Evolutionary conservation across 768 basidiomycete species (phyloP).

Genomic region (Pleurotus tuber-regium): DNA sequence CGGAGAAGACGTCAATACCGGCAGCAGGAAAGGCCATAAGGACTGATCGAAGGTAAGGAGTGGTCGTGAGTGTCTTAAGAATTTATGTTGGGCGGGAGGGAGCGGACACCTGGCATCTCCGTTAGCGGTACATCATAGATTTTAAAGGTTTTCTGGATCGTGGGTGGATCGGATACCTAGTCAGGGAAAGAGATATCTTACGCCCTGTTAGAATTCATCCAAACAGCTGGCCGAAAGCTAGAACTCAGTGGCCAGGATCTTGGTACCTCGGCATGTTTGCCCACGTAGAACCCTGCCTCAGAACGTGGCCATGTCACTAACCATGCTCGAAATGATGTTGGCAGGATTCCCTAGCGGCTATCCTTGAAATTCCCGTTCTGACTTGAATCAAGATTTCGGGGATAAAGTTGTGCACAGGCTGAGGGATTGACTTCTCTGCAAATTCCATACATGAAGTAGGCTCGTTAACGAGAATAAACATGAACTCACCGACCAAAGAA

Average conservation of each 20-base stretch:
- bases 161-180: not conserved
- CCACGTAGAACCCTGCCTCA: not conserved
- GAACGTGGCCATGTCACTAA: constrained; percentile 1
- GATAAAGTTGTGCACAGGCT: too few species aligned
- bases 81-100: constrained; percentile 1
- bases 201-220: not conserved
- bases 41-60: not conserved
- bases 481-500: too few species aligned
- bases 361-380: not conserved
- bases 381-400: not conserved
- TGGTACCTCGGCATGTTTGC: constrained; percentile 3
- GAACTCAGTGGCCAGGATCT: constrained; percentile 5
- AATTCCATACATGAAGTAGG: too few species aligned
- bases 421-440: too few species aligned
- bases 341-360: not conserved
- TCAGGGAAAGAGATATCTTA: constrained; percentile 5
- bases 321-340: constrained; percentile 1
- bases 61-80: not conserved
- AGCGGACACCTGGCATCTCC: constrained; percentile 7
- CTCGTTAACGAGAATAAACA: too few species aligned
- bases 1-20: not conserved
- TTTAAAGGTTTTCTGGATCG: constrained; percentile 7
- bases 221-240: constrained; percentile 1
- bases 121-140: not conserved
- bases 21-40: constrained; percentile 5